A percentile compares a stretch with the other conserved stretches of the same genome.
These are phyloP conservation scores for Ganoderma meredithae DNA, from an alignment of 1,284 basidiomycete species.

Conservation along the genomic window DNA sequence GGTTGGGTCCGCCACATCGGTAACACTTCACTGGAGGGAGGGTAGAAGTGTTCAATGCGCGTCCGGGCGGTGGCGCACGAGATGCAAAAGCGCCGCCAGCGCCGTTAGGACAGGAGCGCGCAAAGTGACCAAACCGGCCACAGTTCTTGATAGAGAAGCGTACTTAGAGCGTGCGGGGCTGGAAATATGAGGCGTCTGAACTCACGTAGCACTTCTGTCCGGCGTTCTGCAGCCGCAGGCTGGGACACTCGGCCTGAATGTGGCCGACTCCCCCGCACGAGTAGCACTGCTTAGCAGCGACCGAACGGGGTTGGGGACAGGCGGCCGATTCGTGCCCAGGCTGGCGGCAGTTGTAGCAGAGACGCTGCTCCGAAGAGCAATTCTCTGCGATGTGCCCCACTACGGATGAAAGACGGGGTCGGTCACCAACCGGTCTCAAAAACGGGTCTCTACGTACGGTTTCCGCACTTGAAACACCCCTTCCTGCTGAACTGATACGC, in stretches of 20 bases:
- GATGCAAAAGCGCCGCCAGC: slow-evolving; percentile 60
- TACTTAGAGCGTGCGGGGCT: slow-evolving; percentile 76
- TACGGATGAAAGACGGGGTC: slow-evolving; percentile 41
- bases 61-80: slow-evolving; percentile 75
- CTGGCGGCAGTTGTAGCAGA: slow-evolving; percentile 93
- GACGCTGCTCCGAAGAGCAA: slow-evolving; percentile 84
- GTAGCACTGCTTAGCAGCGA: slow-evolving; percentile 82
- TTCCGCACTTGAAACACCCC: slow-evolving; percentile 89
- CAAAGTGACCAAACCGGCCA: slow-evolving; percentile 82
- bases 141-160: slow-evolving; percentile 67
- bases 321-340: slow-evolving; percentile 90
- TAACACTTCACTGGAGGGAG: slow-evolving; percentile 85
- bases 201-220: slow-evolving; percentile 87
- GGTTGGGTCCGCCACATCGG: slow-evolving; percentile 83
- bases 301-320: slow-evolving; percentile 84
- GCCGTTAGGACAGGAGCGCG: slow-evolving; percentile 71
- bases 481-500: slow-evolving; percentile 83
- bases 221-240: slow-evolving; percentile 68
- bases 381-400: slow-evolving; percentile 93
- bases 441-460: slow-evolving; percentile 59
- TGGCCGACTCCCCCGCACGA: slow-evolving; percentile 80
- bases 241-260: slow-evolving; percentile 88
- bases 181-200: slow-evolving; percentile 12
- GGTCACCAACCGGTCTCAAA: slow-evolving; percentile 6
- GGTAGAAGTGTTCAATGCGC: slow-evolving; percentile 75